Base-by-base conservation (phyloP, 192 early-diverging fungal species). In the Cladochytrium replicatum region DNA sequence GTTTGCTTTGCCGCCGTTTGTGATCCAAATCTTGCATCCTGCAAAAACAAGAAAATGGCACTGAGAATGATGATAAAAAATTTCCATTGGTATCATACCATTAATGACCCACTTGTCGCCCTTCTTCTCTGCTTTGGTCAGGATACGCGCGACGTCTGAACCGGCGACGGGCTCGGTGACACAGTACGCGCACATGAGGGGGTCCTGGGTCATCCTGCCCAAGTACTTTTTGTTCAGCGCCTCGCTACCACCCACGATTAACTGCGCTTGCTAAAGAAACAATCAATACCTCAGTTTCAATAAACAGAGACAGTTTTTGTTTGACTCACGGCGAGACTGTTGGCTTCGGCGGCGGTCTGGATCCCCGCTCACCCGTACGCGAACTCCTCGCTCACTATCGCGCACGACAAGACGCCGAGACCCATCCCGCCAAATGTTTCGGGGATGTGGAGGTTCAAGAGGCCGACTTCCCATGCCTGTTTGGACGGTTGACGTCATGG, bases 1-100 rank as follows among this genome's bases (percentile, higher is more conserved):
- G 80, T 97, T 91, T 49, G 93, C 93, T 58, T 93, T 80, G 23
- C 88, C 89, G 52, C 85, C 86, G 58, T 97, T 97, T 43, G 93
- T 97, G 62, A 97, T 97, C 90, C 90, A 97, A 89, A 93, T 93
- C 75, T 97, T 97, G 55, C 83, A 77, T 24, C 91, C 90, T 55
- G 85, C 87, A 2, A 2, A 0, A 2, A 15, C 19, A n/a, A n/a
- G n/a, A n/a, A n/a, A n/a, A n/a, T n/a, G n/a, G n/a, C n/a, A n/a
- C n/a, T n/a, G n/a, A n/a, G n/a, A n/a, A n/a, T n/a, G n/a, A n/a
- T n/a, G n/a, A n/a, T n/a, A n/a, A n/a, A n/a, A n/a, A n/a, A n/a
- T n/a, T n/a, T n/a, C n/a, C n/a, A n/a, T n/a, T n/a, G n/a, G n/a
- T n/a, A n/a, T 77, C 15, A 62, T 63, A 68, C 87, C 86, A 61